Evolutionary conservation across 371 early-diverging fungal genomes (phyloP).

Genomic region (Apophysomyces trapeziformis): DNA sequence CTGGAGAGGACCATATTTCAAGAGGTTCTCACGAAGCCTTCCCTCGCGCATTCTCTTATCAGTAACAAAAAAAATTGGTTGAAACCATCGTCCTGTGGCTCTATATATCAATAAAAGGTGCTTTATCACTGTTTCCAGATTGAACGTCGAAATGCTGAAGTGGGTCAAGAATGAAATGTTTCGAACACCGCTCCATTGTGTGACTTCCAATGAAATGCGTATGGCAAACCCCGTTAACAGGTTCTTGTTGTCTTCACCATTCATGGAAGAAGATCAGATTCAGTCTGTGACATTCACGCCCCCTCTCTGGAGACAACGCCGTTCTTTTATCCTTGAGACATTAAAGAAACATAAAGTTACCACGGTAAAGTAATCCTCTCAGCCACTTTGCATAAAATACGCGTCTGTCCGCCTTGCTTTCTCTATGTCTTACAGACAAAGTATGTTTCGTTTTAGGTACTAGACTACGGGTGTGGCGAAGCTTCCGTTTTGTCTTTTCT

Average conservation of each 20-base stretch:
- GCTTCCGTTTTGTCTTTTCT: conserved; percentile 65
- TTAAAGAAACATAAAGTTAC: conserved; percentile 44
- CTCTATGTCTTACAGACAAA: background rate
- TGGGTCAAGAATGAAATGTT: too few species aligned
- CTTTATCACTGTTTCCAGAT: too few species aligned
- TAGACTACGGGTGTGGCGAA: conserved; percentile 75
- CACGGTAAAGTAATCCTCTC: conserved; percentile 31
- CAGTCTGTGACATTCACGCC: conserved; percentile 45
- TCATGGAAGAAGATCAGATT: conserved; percentile 26
- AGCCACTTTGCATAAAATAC: background rate
- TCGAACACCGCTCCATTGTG: too few species aligned
- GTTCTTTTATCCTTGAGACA: conserved; percentile 50
- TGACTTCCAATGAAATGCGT: too few species aligned
- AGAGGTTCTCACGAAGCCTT: too few species aligned
- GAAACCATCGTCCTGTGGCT: too few species aligned
- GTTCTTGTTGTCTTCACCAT: background rate
- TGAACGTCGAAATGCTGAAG: too few species aligned
- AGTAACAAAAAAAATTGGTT: too few species aligned
- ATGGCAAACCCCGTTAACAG: too few species aligned
- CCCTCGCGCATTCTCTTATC: too few species aligned
- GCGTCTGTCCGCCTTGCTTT: background rate
- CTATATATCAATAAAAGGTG: too few species aligned
- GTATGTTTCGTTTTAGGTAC: background rate
- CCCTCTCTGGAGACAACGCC: conserved; percentile 72
- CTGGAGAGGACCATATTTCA: too few species aligned